These are phyloP conservation scores for Aspergillus ruber DNA, from an alignment of 2,329 filamentous ascomycete species.

Conservation along the genomic window DNA sequence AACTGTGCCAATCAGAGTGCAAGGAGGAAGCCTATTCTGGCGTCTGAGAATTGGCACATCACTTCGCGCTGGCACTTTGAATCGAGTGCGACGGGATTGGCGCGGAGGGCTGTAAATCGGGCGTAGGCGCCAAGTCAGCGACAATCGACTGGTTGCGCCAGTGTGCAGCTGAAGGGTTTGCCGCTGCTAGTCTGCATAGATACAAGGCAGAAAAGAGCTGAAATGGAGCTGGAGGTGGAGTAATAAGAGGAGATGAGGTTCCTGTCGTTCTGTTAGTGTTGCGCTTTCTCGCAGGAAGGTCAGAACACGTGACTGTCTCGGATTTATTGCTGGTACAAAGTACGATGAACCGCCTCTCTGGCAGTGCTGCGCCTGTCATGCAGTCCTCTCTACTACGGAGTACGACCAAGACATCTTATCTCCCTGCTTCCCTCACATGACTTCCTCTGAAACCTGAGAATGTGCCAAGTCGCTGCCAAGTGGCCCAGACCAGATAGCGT, in stretches of 20 bases:
- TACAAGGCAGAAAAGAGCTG: not conserved
- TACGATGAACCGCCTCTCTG: not conserved
- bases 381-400: not conserved
- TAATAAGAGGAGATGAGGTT: not conserved
- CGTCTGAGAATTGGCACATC: not conserved
- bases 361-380: not conserved
- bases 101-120: conserved; percentile 8
- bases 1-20: conserved; percentile 1
- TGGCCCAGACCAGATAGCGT: conserved; percentile 1
- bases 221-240: not conserved
- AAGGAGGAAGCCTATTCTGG: conserved; percentile 2
- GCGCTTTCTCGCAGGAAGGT: conserved; percentile 6
- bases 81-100: conserved; percentile 8
- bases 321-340: not conserved
- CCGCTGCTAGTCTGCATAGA: conserved; percentile 20
- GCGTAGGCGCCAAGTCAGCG: conserved; percentile 20
- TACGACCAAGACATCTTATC: not conserved
- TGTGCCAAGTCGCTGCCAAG: not conserved
- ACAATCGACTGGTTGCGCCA: conserved; percentile 11
- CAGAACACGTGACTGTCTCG: conserved; percentile 13
- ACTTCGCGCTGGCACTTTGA: conserved; percentile 3
- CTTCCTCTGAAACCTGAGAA: not conserved
- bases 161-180: conserved; percentile 9
- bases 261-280: not conserved
- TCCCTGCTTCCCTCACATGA: not conserved